These are phyloP conservation scores for Pinus albicaulis DNA, from an alignment of 75 land plant species.

Conservation along the genomic window DNA sequence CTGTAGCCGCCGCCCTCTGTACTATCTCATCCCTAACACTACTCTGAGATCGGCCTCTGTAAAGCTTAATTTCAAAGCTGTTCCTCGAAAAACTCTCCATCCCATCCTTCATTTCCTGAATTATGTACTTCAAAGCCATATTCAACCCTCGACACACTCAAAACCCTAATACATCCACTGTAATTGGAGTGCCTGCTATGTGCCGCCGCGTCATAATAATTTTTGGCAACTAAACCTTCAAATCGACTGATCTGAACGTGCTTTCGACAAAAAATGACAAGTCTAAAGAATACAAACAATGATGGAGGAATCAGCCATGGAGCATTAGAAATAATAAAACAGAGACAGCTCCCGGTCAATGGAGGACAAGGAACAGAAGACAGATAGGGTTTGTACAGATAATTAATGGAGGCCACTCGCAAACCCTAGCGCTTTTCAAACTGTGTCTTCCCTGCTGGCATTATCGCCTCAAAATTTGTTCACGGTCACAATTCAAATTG, in stretches of 20 bases:
- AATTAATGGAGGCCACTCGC: not conserved
- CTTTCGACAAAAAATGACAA: no score
- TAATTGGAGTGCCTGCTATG: not conserved
- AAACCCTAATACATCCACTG: not conserved
- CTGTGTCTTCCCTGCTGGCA: not conserved
- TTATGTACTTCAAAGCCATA: slow-evolving; percentile 23
- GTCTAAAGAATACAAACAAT: no score
- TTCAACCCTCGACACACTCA: not conserved
- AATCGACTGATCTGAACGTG: not conserved
- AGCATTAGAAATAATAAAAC: not conserved
- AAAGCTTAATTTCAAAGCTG: slow-evolving; percentile 67
- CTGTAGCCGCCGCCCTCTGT: not conserved
- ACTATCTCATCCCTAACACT: slow-evolving; percentile 37
- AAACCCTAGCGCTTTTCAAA: not conserved
- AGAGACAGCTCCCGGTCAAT: not conserved
- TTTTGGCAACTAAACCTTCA: not conserved
- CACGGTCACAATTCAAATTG: not conserved
- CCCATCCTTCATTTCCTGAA: slow-evolving; percentile 73
- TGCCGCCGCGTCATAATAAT: not conserved
- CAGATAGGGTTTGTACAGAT: not conserved
- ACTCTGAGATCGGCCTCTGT: slow-evolving; percentile 51
- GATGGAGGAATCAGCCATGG: no score
- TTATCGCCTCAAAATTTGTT: not conserved
- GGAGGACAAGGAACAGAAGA: not conserved
- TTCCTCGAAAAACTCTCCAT: slow-evolving; percentile 75